Evolutionary conservation across 345 rosid genomes (phyloP), one percentile per base, ranked within the genome.

Genomic region (Firmiana major): DNA sequence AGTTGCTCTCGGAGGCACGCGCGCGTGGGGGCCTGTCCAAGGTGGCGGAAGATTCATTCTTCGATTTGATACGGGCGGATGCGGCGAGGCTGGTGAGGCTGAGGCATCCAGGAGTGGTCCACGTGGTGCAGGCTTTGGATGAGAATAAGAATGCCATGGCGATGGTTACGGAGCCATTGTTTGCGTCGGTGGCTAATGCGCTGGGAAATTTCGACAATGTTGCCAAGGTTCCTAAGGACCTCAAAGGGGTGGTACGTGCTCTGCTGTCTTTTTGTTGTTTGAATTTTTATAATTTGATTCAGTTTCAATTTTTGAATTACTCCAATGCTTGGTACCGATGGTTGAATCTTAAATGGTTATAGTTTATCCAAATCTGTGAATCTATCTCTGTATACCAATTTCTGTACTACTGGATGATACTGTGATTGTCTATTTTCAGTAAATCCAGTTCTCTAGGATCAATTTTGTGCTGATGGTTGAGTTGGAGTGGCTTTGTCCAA

Each of bases 91-190:
- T 93, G 58, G 98, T 96, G 62, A 66, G 99, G 86, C 84, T 96
- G 81, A 80, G 99, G 88, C 99, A 96, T 77, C 98, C 99, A 0
- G 99, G 99, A 40, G 95, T 96, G 71, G 94, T 96, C 1, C 98
- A 96, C 77, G 97, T 96, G 79, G 97, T 96, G 77, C 98, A 93
- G 87, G 97, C 95, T 15, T 86, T 96, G 66, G 99, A 96, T 67
- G 99, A 96, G 88, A 92, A 75, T 55, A 96, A 96, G 85, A 91
- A 91, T 77, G 91, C 97, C 22, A 93, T 96, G 93, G 97, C 98
- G 67, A 93, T 96, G 90, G 99, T 92, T 65, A 96, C 98, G 15
- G 97, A 96, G 77, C 99, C 98, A n/a, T 85, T 96, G 28, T 91
- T 93, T 19, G 91, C 95, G 3, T 96, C 99, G 1, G 97, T 89